These are phyloP conservation scores for Populus nigra DNA, from an alignment of 345 rosid genomes.

Conservation along the genomic window DNA sequence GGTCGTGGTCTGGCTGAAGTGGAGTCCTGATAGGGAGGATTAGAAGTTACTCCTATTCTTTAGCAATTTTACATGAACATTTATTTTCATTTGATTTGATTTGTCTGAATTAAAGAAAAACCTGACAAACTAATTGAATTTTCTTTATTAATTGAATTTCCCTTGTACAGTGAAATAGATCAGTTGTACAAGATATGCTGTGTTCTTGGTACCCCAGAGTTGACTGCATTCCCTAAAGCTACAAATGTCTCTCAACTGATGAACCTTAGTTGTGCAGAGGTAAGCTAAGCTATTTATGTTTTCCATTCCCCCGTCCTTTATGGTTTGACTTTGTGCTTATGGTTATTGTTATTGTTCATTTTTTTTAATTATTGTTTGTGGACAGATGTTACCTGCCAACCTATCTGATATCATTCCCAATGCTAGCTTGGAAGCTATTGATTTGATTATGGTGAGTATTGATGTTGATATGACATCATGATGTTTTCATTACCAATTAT, in stretches of 20 bases:
- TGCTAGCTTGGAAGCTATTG: slow-evolving; percentile 80
- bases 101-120: too few species aligned
- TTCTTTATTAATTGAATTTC: neutral
- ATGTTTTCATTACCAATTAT: neutral
- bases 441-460: slow-evolving; percentile 65
- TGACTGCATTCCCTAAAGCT: slow-evolving; percentile 73
- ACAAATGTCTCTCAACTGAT: slow-evolving; percentile 58
- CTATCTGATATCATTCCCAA: slow-evolving; percentile 65
- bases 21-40: too few species aligned
- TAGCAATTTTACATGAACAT: too few species aligned
- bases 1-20: too few species aligned
- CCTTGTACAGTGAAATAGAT: slow-evolving; percentile 70
- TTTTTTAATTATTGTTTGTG: slow-evolving; percentile 8
- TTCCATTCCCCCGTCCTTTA: neutral
- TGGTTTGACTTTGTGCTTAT: slow-evolving; percentile 4
- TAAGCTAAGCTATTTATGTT: slow-evolving; percentile 21
- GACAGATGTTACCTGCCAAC: slow-evolving; percentile 60
- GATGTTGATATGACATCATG: neutral
- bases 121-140: slow-evolving; percentile 1
- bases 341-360: neutral
- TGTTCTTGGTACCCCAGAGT: slow-evolving; percentile 75
- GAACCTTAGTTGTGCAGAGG: slow-evolving; percentile 61
- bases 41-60: too few species aligned
- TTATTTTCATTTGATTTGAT: too few species aligned
- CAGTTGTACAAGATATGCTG: slow-evolving; percentile 84